Conservation (phyloP, 192 early-diverging fungal species). For the Linnemannia hyalina region DNA sequence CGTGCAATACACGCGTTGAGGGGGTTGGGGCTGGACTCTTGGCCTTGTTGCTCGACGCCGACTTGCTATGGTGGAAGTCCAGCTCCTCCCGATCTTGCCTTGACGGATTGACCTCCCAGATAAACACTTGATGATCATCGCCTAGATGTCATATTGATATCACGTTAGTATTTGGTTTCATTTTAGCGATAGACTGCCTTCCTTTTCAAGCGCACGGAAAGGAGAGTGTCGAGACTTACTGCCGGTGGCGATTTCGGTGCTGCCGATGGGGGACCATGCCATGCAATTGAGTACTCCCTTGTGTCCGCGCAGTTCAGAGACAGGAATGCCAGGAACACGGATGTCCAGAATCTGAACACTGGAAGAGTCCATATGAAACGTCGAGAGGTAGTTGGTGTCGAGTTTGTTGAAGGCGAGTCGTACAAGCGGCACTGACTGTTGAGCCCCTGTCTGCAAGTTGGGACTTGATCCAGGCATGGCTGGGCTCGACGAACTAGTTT, state of each 20-base stretch:
- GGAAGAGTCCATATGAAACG: conserved; percentile 88
- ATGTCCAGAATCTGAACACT: conserved; percentile 92
- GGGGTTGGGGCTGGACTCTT: conserved; percentile 32
- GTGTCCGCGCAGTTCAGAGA: conserved; percentile 87
- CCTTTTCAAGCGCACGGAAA: neutral
- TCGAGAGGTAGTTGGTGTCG: conserved; percentile 92
- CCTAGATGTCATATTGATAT: conserved; percentile 59
- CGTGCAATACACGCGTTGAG: conserved; percentile 39
- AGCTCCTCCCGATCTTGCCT: conserved; percentile 58
- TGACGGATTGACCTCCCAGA: conserved; percentile 88
- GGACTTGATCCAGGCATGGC: conserved; percentile 29
- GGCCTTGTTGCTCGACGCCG: conserved; percentile 17
- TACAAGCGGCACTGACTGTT: conserved; percentile 73
- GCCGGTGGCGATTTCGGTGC: conserved; percentile 86
- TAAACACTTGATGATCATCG: conserved; percentile 90
- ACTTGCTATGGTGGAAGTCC: conserved; percentile 49
- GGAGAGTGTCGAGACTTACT: conserved; percentile 60
- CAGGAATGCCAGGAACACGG: conserved; percentile 88
- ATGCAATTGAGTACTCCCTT: conserved; percentile 83
- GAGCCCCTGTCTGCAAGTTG: conserved; percentile 26
- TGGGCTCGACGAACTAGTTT: conserved; percentile 70
- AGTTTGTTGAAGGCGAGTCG: conserved; percentile 91
- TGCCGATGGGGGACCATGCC: conserved; percentile 88
- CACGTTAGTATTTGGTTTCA: neutral
- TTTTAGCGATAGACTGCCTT: neutral